Percentiles rank a stretch among this genome's conserved stretches.
Conservation (phyloP, 257 asterid species). For the Cynanchum wilfordii region DNA sequence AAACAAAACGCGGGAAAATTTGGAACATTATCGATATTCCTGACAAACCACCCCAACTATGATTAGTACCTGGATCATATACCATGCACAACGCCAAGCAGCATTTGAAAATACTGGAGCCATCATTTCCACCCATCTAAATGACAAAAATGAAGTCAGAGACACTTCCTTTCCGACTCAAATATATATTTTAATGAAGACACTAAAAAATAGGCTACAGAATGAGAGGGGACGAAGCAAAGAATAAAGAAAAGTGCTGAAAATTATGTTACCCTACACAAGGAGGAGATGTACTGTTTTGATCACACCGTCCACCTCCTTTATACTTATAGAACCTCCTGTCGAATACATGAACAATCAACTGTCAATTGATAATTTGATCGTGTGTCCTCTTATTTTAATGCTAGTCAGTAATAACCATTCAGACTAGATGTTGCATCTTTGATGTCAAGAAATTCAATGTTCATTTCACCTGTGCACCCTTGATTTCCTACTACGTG, state of each 20-base stretch:
- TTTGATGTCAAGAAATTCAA: not conserved
- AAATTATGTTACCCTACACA: constrained; percentile 63
- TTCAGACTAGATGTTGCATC: not conserved
- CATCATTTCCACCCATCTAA: constrained; percentile 99
- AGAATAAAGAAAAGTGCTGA: not conserved
- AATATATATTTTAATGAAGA: not conserved
- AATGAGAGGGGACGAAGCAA: not conserved
- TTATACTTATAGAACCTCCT: constrained; percentile 58
- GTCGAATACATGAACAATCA: constrained; percentile 5
- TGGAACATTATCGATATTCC: no score
- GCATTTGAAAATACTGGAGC: constrained; percentile 89
- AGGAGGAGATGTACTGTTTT: constrained; percentile 69
- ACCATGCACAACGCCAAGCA: constrained; percentile 94
- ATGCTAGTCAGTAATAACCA: not conserved
- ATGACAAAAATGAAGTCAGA: not conserved
- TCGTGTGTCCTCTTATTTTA: not conserved
- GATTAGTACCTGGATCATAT: constrained; percentile 73
- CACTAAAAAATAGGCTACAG: not conserved
- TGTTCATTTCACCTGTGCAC: constrained; percentile 62
- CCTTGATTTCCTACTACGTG: constrained; percentile 47
- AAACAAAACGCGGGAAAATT: not conserved
- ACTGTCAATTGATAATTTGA: constrained; percentile 1
- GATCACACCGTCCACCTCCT: constrained; percentile 55
- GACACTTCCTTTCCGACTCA: not conserved
- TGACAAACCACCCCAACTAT: not conserved